Base-by-base conservation (phyloP, 805 yeast species). In the Suhomyces vadensis region DNA sequence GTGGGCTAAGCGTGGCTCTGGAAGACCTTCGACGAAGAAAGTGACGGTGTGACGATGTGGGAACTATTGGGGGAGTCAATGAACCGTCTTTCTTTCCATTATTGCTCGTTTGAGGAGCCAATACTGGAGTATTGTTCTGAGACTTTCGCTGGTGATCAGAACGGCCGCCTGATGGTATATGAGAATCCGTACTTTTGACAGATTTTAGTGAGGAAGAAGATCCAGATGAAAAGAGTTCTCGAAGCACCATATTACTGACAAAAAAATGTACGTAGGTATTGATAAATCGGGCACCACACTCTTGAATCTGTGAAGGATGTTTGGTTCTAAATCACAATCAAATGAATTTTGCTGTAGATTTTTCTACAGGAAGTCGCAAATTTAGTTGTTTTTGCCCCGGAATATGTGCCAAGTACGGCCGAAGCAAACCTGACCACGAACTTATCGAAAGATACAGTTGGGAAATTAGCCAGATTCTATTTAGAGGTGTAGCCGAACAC, bases 1-100 rank as follows among this genome's bases (percentile, higher is more conserved):
- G 63, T 7, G 67, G 61, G 29, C 65, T 56, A 22, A 61, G 42
- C 20, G 63, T 53, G 23, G 46, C 49, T 23, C 54, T 49, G 8
- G 65, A 58, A 39, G 52, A 54, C 33, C 56, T 48, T 19, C 52
- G 49, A 37, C 59, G 52, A 35, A 64, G 53, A 25, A 64, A 56
- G 21, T 54, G 55, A 25, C 67, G 53, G 40, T 61, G 65, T 14
- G 59, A 51, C 13, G 49, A 39, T 19, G 23, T 38, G 17, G 44
- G 21, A 6, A 19, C 24, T 6, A 20, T 19, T 5, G 37, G 37
- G 13, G 36, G 36, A 8, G 19, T 8, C 31, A 13, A 27, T 14
- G n/a, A n/a, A n/a, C n/a, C n/a, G n/a, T n/a, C n/a, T n/a, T n/a
- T n/a, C n/a, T 29, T 29, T 16, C 6, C 33, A 6, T 29, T 20